A percentile compares a stretch with the other conserved stretches of the same genome.
Conservation (phyloP, 495 filamentous ascomycete genomes). For the Xylaria acuta region DNA sequence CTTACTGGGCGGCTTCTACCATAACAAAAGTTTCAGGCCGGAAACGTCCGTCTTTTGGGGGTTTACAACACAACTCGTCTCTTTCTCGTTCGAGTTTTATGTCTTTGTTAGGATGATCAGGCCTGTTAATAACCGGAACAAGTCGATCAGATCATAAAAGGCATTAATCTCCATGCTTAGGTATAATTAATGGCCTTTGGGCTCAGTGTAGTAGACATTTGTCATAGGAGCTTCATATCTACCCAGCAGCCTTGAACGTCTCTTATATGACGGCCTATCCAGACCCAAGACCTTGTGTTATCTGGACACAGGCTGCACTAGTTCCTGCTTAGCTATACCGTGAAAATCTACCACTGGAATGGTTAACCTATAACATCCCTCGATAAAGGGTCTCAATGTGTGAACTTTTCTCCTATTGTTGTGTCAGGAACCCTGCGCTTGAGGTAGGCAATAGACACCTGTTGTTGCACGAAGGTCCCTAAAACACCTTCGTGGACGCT, state of each 20-base stretch:
- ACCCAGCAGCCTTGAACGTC: background rate
- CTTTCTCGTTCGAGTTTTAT: background rate
- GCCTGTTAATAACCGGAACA: background rate
- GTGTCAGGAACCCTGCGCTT: no score
- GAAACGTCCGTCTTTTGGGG: background rate
- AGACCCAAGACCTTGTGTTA: background rate
- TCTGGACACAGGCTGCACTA: background rate
- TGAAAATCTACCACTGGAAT: background rate
- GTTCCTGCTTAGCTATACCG: background rate
- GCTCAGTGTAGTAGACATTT: background rate
- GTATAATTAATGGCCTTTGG: background rate
- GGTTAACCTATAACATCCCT: background rate
- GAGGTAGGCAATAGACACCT: no score
- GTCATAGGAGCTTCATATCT: background rate
- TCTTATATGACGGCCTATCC: background rate
- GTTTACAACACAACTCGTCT: no score
- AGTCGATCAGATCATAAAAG: background rate
- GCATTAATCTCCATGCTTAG: background rate
- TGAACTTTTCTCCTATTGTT: background rate
- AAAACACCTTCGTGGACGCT: no score
- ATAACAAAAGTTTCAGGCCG: background rate
- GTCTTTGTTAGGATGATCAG: background rate
- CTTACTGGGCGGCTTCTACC: background rate
- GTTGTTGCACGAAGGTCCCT: no score
- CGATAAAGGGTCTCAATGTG: background rate